These are phyloP conservation scores for Zymoseptoria passerinii DNA, from an alignment of 2,329 filamentous ascomycete genomes.

Conservation along the genomic window DNA sequence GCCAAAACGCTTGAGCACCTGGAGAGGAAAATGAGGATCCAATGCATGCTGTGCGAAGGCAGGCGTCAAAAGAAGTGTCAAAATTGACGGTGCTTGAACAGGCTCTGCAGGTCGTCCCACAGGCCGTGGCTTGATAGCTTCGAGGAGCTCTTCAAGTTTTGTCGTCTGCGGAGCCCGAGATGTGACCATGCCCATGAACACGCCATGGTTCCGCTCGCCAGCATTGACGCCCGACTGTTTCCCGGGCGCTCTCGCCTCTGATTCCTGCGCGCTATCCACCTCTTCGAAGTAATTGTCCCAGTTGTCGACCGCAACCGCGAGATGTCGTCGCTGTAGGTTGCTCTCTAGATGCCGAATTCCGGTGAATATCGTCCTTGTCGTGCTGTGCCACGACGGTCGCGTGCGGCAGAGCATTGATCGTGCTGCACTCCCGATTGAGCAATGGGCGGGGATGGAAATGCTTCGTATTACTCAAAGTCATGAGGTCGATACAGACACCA, in stretches of 20 bases:
- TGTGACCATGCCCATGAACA: constrained; percentile 3
- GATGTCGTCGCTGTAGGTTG: neutral
- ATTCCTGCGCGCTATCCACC: neutral
- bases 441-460: neutral
- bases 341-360: neutral
- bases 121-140: constrained; percentile 9
- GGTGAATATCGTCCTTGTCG: neutral
- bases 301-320: neutral
- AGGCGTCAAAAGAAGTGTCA: constrained; percentile 19
- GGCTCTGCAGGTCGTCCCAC: constrained; percentile 1
- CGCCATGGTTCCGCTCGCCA: neutral
- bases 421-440: neutral
- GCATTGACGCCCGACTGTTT: neutral
- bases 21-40: constrained; percentile 11
- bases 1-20: constrained; percentile 12
- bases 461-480: neutral
- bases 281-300: neutral
- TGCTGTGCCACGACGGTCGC: neutral
- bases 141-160: constrained; percentile 11
- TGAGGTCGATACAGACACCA: neutral
- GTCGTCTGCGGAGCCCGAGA: constrained; percentile 1
- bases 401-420: neutral
- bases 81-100: constrained; percentile 7
- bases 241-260: neutral
- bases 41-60: constrained; percentile 21